phyloP scores from a whole-genome alignment of 23 red algal species.

The Porphyridium purpureum region DNA sequence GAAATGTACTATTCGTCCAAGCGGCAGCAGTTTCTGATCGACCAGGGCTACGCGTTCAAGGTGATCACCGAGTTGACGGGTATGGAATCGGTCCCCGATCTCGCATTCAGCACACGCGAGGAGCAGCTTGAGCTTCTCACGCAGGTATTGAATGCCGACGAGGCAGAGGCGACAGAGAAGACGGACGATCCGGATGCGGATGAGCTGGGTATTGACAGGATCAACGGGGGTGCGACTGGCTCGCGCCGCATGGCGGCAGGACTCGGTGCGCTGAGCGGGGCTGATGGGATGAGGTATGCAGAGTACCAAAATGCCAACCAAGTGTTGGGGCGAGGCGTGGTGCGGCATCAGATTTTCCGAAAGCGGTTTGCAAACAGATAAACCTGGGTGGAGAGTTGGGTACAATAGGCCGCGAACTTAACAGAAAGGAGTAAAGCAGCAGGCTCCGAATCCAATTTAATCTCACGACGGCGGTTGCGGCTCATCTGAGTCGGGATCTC shows the following conservation, averaged over 20 bases:
- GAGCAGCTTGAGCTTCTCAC: slow-evolving; percentile 51
- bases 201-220: slow-evolving; percentile 22
- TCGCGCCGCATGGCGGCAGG: slow-evolving; percentile 12
- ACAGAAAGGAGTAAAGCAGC: too few relatives aligned
- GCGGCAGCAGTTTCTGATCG: slow-evolving; percentile 90
- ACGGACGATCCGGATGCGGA: slow-evolving; percentile 23
- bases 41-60: slow-evolving; percentile 97
- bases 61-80: slow-evolving; percentile 88
- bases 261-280: slow-evolving; percentile 50
- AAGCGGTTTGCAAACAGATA: slow-evolving; percentile 34
- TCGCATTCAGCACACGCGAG: slow-evolving; percentile 38
- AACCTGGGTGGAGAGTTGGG: too few relatives aligned
- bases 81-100: slow-evolving; percentile 45
- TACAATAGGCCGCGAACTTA: too few relatives aligned
- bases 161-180: slow-evolving; percentile 61
- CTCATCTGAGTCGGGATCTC: too few relatives aligned
- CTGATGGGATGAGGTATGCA: slow-evolving; percentile 41
- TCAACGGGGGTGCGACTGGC: too few relatives aligned
- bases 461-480: too few relatives aligned
- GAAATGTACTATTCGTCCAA: slow-evolving; percentile 96
- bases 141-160: slow-evolving; percentile 69
- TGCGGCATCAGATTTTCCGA: slow-evolving; percentile 71
- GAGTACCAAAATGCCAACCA: slow-evolving; percentile 15
- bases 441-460: too few relatives aligned
- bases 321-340: slow-evolving; percentile 52